These are phyloP conservation scores for Zygotorulaspora florentina DNA, from an alignment of 805 yeast species.

Conservation along the genomic window DNA sequence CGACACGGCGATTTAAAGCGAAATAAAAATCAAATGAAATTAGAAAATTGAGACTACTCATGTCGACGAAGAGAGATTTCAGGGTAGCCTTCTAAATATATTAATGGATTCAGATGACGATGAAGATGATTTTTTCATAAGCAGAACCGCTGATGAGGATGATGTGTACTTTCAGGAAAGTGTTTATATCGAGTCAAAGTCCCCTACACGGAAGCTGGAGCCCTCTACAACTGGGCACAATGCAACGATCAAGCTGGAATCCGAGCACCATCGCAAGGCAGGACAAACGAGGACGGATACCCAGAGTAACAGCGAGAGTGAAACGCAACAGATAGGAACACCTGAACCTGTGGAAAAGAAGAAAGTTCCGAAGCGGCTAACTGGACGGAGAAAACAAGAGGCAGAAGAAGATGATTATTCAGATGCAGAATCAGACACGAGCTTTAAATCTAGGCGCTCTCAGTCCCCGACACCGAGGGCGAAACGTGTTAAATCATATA, in stretches of 20 bases:
- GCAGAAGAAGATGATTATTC: not conserved
- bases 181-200: constrained; percentile 10
- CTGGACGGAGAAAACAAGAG: not conserved
- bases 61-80: not conserved
- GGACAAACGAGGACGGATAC: not conserved
- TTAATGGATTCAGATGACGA: constrained; percentile 4
- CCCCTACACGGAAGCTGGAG: not conserved
- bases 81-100: not conserved
- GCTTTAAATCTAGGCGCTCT: not conserved
- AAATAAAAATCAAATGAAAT: no score
- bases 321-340: constrained; percentile 1
- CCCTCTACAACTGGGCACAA: not conserved
- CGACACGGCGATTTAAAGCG: no score
- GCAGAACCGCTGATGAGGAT: constrained; percentile 7
- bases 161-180: constrained; percentile 1
- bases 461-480: constrained; percentile 5
- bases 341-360: not conserved
- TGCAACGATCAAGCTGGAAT: not conserved
- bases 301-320: not conserved
- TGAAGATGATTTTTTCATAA: constrained; percentile 13
- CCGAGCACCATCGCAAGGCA: not conserved
- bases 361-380: not conserved
- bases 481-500: constrained; percentile 4
- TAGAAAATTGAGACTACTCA: not conserved
- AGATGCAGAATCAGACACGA: not conserved